Base-by-base conservation (phyloP, 345 rosid species). In the Eucalyptus regnans region DNA sequence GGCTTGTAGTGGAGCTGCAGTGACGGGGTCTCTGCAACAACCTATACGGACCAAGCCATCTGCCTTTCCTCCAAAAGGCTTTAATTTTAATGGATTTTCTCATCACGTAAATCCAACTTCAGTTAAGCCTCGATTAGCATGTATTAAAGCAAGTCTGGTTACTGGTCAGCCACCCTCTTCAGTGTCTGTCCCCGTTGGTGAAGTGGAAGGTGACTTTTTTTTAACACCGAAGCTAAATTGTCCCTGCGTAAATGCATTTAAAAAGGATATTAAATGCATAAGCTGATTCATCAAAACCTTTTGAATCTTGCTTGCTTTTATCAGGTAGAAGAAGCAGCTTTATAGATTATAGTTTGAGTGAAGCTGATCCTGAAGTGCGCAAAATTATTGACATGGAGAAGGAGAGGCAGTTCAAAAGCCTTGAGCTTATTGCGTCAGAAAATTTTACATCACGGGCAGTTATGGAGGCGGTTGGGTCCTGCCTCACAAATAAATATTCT, bases 391-490 rank as follows among this genome's bases (percentile, higher is more conserved):
- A 80, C 20, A 96, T 93, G 93, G 99, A 97, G 90, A 96, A 96
- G 92, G 92, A 93, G 87, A 94, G 99, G 92, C 99, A 97, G 58
- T 97, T 96, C 86, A 96, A 92, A 92, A 97, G 98, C 90, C 98
- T 97, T 88, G 99, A 96, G 93, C 98, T 97, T 88, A 96, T 96
- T 90, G 99, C 99, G 11, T 97, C 99, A 0, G 99, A 96, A 94
- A 97, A 97, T 88, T 97, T 97, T 91, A 97, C 99, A 5, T 97
- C 99, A 29, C 95, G 95, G 86, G 99, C 98, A 4, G 99, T 97
- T 87, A 96, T 97, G 99, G 98, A 96, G 92, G 97, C 99, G 27
- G 96, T 96, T 91, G 99, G 99, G 15, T 97, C 99, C 54, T 96
- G 99, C 91, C 96, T 96, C 87, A 96, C 97, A 87, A 96, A 96